Evolutionary conservation across 2,329 filamentous ascomycete species (phyloP).

Genomic region (Penicillium palitans): DNA sequence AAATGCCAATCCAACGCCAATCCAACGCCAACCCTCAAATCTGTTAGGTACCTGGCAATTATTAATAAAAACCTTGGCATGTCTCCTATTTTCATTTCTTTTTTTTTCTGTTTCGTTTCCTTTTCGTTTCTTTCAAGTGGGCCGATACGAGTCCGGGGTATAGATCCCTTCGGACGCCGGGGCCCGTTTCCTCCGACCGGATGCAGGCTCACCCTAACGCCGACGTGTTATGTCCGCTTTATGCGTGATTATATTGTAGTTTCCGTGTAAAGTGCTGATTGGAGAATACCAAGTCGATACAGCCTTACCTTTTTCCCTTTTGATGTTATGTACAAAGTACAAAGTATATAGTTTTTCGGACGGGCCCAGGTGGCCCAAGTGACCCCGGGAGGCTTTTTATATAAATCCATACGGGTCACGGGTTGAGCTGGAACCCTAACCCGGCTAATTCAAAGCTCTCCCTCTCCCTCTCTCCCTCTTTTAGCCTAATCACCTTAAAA

Average conservation of each 20-base stretch:
- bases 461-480: neutral
- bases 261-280: neutral
- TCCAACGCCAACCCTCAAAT: neutral
- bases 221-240: constrained; percentile 4
- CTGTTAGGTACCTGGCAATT: neutral
- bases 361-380: no score
- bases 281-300: neutral
- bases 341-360: neutral
- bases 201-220: constrained; percentile 14
- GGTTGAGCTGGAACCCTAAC: neutral
- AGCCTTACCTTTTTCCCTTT: neutral
- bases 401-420: neutral
- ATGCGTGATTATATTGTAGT: neutral
- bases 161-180: constrained; percentile 20
- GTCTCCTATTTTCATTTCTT: neutral
- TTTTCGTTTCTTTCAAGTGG: neutral
- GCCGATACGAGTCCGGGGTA: constrained; percentile 22
- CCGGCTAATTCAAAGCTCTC: neutral
- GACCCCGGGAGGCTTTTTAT: neutral
- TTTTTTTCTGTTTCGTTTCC: neutral
- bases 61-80: constrained; percentile 2
- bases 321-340: no score
- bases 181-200: constrained; percentile 22
- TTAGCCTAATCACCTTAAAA: constrained; percentile 1
- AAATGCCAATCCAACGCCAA: neutral